A percentile compares a stretch with the other conserved stretches of the same genome.
Conservation (phyloP, 345 rosid species). For the Gossypium arboreum region DNA sequence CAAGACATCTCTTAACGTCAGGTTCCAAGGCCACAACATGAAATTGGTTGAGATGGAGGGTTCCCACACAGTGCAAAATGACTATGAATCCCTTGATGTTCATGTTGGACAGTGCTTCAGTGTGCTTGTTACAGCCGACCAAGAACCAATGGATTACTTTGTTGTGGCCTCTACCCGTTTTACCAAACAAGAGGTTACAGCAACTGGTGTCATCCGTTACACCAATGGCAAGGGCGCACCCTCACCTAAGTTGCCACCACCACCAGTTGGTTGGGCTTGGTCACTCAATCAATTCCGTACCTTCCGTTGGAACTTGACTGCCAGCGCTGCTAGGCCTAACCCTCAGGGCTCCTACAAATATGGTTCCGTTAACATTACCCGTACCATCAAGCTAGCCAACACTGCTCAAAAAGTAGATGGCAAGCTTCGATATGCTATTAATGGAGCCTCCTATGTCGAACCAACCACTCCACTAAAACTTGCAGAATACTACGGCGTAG, state of each 20-base stretch:
- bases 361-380: constrained; percentile 59
- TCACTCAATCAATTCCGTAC: constrained; percentile 76
- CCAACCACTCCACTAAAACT: constrained; percentile 55
- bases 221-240: constrained; percentile 37
- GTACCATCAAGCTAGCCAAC: constrained; percentile 61
- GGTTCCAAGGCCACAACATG: constrained; percentile 60
- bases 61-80: not conserved
- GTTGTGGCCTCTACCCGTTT: constrained; percentile 63
- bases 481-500: constrained; percentile 54
- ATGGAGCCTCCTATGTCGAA: constrained; percentile 58
- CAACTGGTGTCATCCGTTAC: constrained; percentile 51
- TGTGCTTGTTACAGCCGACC: constrained; percentile 61
- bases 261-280: constrained; percentile 63
- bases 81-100: constrained; percentile 60
- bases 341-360: constrained; percentile 72
- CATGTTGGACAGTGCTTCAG: constrained; percentile 63
- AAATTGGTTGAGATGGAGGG: constrained; percentile 32
- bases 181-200: constrained; percentile 29
- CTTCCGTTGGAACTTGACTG: constrained; percentile 70
- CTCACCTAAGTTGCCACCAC: constrained; percentile 39
- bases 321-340: constrained; percentile 33
- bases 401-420: constrained; percentile 33
- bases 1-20: not conserved
- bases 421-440: constrained; percentile 62
- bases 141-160: constrained; percentile 51